Evolutionary conservation across 1,139 yeast species (phyloP).

Genomic region (Yamadazyma buinensis): DNA sequence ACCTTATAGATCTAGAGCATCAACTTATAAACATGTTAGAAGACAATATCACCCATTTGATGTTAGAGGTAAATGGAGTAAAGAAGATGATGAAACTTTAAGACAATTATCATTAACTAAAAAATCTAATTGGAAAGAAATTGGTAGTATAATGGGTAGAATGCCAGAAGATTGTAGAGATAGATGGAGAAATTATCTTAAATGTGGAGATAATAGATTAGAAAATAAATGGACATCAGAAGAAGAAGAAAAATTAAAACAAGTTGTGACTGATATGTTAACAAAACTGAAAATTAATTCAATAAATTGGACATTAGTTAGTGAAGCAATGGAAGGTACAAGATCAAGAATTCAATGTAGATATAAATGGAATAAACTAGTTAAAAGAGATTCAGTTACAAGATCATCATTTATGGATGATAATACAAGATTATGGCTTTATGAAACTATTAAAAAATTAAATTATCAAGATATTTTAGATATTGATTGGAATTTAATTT

Average conservation of each 20-base stretch:
- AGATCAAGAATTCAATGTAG: slow-evolving; percentile 92
- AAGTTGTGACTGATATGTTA: slow-evolving; percentile 49
- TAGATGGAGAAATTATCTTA: slow-evolving; percentile 91
- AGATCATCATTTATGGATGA: slow-evolving; percentile 49
- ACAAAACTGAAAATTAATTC: slow-evolving; percentile 19
- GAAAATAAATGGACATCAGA: slow-evolving; percentile 74
- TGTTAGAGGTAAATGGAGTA: slow-evolving; percentile 85
- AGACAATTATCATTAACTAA: slow-evolving; percentile 59
- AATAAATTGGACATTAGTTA: slow-evolving; percentile 87
- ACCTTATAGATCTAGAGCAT: slow-evolving; percentile 82
- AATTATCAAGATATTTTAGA: slow-evolving; percentile 45
- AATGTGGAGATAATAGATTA: slow-evolving; percentile 75
- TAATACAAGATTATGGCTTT: slow-evolving; percentile 55
- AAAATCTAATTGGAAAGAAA: slow-evolving; percentile 82
- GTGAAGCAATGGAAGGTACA: slow-evolving; percentile 84
- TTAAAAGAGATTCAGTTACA: slow-evolving; percentile 54
- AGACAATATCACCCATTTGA: slow-evolving; percentile 84
- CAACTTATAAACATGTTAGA: slow-evolving; percentile 87
- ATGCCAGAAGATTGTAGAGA: slow-evolving; percentile 99
- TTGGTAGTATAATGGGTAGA: slow-evolving; percentile 74
- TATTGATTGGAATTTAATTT: slow-evolving; percentile 52
- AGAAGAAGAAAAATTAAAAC: slow-evolving; percentile 63
- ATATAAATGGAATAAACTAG: slow-evolving; percentile 85
- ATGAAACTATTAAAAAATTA: slow-evolving; percentile 46
- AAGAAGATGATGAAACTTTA: slow-evolving; percentile 69